phyloP scores from a whole-genome alignment of 2,329 filamentous ascomycete genomes.

The Epichloe sibirici region DNA sequence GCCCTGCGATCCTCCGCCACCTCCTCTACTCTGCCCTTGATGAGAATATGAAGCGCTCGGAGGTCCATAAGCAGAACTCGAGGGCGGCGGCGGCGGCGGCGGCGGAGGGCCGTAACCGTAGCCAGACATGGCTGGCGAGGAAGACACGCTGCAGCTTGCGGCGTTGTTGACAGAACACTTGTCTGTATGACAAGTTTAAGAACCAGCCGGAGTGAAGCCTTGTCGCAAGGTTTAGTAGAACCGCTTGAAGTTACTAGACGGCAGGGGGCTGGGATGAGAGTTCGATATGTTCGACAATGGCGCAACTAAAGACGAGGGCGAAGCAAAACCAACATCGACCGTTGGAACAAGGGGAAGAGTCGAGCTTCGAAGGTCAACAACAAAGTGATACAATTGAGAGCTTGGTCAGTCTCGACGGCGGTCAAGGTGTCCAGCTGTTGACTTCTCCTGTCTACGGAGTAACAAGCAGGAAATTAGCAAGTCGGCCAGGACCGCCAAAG shows the following conservation, averaged over 20 bases:
- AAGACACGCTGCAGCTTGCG: slow-evolving; percentile 4
- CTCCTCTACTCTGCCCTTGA: slow-evolving; percentile 27
- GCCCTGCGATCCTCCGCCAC: slow-evolving; percentile 23
- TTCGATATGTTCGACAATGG: background rate
- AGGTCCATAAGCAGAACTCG: slow-evolving; percentile 26
- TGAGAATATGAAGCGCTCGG: slow-evolving; percentile 27
- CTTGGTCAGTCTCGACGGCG: background rate
- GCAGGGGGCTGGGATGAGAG: background rate
- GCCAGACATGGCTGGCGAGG: slow-evolving; percentile 26
- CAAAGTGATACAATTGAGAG: background rate
- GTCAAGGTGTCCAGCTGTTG: background rate
- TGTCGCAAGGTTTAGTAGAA: background rate
- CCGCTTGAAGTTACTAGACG: background rate
- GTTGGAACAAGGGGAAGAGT: background rate
- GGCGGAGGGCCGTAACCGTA: slow-evolving; percentile 42
- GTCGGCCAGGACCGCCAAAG: background rate
- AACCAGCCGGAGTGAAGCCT: background rate
- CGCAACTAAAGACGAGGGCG: background rate
- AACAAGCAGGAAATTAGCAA: too few species aligned
- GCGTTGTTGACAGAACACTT: slow-evolving; percentile 10
- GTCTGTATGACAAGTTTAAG: slow-evolving; percentile 1
- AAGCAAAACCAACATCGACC: background rate
- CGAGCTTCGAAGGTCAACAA: background rate
- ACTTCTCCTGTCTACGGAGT: background rate
- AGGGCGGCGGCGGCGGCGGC: slow-evolving; percentile 30